A percentile compares a stretch with the other conserved stretches of the same genome.
These are phyloP conservation scores for Xylaria flabelliformis DNA, from an alignment of 495 filamentous ascomycete species.

Conservation along the genomic window DNA sequence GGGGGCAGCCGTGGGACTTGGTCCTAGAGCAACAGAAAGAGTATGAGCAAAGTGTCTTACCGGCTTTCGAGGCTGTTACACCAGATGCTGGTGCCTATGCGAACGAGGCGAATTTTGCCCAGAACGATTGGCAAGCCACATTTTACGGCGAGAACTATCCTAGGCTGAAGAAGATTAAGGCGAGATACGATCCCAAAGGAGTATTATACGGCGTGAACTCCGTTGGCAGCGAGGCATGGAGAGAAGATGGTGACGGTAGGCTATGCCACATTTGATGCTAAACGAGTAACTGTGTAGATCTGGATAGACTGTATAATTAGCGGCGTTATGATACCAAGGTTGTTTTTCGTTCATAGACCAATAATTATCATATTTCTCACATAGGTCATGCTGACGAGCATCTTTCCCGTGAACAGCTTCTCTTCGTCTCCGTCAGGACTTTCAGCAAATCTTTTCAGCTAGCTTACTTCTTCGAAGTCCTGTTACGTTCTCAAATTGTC, in stretches of 20 bases:
- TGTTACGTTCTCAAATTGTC: background rate
- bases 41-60: constrained; percentile 37
- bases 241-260: background rate
- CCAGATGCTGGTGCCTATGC: constrained; percentile 52
- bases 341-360: background rate
- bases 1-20: background rate
- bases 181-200: constrained; percentile 54
- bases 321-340: background rate
- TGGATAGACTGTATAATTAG: constrained; percentile 2
- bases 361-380: background rate
- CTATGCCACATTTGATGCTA: background rate
- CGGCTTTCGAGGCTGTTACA: constrained; percentile 49
- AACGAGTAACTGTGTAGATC: background rate
- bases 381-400: background rate
- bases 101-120: constrained; percentile 59
- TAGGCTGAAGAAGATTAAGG: constrained; percentile 52
- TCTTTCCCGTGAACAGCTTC: background rate
- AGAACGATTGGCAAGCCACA: constrained; percentile 63
- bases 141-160: constrained; percentile 60
- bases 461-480: background rate
- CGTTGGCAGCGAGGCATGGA: constrained; percentile 51
- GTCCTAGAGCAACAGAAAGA: constrained; percentile 12
- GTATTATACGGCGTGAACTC: constrained; percentile 58
- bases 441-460: background rate
- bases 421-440: background rate